Evolutionary conservation across 2,329 filamentous ascomycete species (phyloP), one percentile per base, ranked within the genome.

Genomic region (Phialocephala sp.): DNA sequence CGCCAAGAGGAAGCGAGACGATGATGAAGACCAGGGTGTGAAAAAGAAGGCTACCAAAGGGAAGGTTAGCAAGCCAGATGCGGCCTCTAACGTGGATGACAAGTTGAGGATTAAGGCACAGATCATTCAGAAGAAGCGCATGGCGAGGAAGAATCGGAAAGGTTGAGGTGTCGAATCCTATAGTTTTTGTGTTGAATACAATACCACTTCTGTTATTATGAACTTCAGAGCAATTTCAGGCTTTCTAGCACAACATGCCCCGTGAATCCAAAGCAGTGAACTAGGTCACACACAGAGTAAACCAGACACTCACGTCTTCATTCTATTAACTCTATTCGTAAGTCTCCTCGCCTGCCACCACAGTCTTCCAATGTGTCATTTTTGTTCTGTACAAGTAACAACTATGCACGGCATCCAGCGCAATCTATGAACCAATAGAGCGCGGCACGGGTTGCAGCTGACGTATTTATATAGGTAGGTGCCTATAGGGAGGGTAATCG

Each of bases 81-180:
- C 70, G 18, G 58, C 77, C 18, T 77, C 79, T 39, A 78, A 81
- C 39, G 79, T 82, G 58, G 85, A 88, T 72, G 85, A 83, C 68
- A 80, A 82, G 79, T 76, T 87, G 62, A 85, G 85, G 32, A 86
- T 85, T 76, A 80, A 87, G 68, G 91, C 93, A 74, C 89, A 89
- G 74, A 91, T 97, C 74, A 96, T 97, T 77, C 89, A 88, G 58
- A 89, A 92, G 78, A 97, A 97, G 82, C 85, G 93, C 68, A 87
- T 91, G 81, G 86, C 90, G 82, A 87, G 93, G 66, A 90, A 90
- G 78, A 91, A 72, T 20, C 15, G 55, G 4, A 57, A 57, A 18
- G 55, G 55, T 41, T 36, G 55, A 37, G 55, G 11, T 39, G n/a
- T 36, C 2, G 9, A 12, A 9, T 39, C 9, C 39, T 18, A 57